Conservation (phyloP, 2,329 filamentous ascomycete species). For the Waltergamsia citrina region DNA sequence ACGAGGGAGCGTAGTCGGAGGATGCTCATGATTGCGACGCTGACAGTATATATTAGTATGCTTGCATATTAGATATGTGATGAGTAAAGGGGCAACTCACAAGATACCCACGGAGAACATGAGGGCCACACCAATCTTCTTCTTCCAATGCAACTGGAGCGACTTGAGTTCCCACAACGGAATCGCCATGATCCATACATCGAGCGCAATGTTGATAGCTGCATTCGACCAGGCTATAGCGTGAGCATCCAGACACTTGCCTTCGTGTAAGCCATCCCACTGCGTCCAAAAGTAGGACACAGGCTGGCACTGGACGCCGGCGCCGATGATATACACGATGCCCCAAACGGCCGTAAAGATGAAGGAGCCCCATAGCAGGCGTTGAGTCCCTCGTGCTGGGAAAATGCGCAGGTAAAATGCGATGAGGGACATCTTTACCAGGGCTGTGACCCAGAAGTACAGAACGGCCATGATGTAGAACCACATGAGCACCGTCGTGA, state of each 20-base stretch:
- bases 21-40: constrained; percentile 13
- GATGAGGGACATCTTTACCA: constrained; percentile 37
- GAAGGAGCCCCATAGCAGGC: constrained; percentile 26
- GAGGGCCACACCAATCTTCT: constrained; percentile 29
- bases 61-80: not conserved
- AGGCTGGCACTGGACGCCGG: constrained; percentile 36
- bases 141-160: constrained; percentile 29
- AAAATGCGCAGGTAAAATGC: constrained; percentile 43
- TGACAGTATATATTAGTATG: constrained; percentile 1
- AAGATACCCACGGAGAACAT: constrained; percentile 35
- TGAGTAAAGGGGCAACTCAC: constrained; percentile 10
- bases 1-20: constrained; percentile 10
- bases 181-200: constrained; percentile 36
- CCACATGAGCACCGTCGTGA: constrained; percentile 28
- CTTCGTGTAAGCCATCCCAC: constrained; percentile 37
- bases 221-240: constrained; percentile 36
- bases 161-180: constrained; percentile 29
- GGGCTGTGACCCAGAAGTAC: constrained; percentile 31
- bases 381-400: constrained; percentile 20
- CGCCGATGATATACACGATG: constrained; percentile 25
- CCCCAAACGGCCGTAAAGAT: constrained; percentile 23
- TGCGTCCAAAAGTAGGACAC: constrained; percentile 36
- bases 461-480: constrained; percentile 27
- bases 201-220: constrained; percentile 34
- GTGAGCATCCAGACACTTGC: constrained; percentile 34